These are phyloP conservation scores for Talaromyces amestolkiae DNA, from an alignment of 2,329 filamentous ascomycete genomes.

Conservation along the genomic window DNA sequence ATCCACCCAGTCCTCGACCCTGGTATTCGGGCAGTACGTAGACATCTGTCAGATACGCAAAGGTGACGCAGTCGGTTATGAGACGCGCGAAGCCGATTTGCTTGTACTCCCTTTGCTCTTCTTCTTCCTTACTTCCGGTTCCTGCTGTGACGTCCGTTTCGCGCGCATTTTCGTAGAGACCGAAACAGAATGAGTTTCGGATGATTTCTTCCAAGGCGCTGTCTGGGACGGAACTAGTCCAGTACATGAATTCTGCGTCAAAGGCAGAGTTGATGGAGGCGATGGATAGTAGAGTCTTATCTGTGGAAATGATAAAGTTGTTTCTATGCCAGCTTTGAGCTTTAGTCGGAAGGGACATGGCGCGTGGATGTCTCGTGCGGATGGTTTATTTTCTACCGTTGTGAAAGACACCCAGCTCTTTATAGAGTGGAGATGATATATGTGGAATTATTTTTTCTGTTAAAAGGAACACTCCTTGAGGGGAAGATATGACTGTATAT, in stretches of 20 bases:
- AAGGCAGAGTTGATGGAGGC: constrained; percentile 57
- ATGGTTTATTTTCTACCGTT: no score
- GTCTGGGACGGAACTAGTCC: constrained; percentile 55
- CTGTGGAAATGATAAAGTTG: constrained; percentile 61
- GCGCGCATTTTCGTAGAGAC: constrained; percentile 47
- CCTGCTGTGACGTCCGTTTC: not conserved
- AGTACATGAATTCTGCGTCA: constrained; percentile 59
- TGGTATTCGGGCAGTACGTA: constrained; percentile 62
- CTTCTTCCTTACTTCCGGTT: no score
- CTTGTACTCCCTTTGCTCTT: constrained; percentile 16
- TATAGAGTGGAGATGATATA: not conserved
- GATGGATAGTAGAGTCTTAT: constrained; percentile 56
- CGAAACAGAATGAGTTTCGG: constrained; percentile 59
- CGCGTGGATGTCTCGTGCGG: no score
- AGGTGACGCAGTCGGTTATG: constrained; percentile 68
- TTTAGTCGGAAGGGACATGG: not conserved
- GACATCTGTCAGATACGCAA: constrained; percentile 68
- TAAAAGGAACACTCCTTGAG: no score
- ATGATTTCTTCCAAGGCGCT: constrained; percentile 53
- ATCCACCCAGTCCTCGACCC: constrained; percentile 61
- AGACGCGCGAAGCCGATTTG: constrained; percentile 60
- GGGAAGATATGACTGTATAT: no score
- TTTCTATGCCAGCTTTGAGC: constrained; percentile 26
- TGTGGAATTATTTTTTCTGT: not conserved
- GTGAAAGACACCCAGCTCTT: no score